Evolutionary conservation across 176 grass and related monocot genomes (phyloP), one percentile per base, ranked within the genome.

Genomic region (Stipa capillata): DNA sequence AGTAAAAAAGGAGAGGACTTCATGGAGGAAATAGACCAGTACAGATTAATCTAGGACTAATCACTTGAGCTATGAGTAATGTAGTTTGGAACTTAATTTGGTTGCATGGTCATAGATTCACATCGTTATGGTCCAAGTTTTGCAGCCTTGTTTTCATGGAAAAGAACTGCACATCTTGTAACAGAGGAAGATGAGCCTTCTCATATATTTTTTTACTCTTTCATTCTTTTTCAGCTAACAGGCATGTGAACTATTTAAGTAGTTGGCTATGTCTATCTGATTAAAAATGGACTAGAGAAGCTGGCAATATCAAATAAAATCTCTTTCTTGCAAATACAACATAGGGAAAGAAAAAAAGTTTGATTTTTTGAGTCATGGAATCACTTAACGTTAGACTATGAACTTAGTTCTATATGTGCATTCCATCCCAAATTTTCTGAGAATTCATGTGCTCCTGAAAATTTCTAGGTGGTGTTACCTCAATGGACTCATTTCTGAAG

Each of bases 401-500:
- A 16, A 20, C 49, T 43, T 17, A 80, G 16, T 68, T 51, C 7
- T 50, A 36, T 35, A 16, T 21, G 1, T 53, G 23, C 0, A 37
- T 34, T 20, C 14, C 2, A 27, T 14, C 60, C 18, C 8, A 50
- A 70, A 49, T n/a, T 79, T 27, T 8, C 28, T 63, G 54, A 73
- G 39, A 82, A 31, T 11, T 67, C 48, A 79, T 59, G 39, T 53
- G 7, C 7, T 75, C 5, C 7, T 86, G 33, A 69, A 47, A 2
- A 28, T 0, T 6, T 42, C 7, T 56, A 92, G 91, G 91, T 33
- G 94, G 94, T 32, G 71, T 94, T 29, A 95, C 92, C 12, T 52
- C 86, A 1, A 93, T 99, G 96, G 84, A 87, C 39, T 78, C 88
- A 8, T 99, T 99, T 62, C 81, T 99, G 33, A 81, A 87, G 80